Base-by-base conservation (phyloP, 192 early-diverging fungal genomes). In the Phycomyces nitens region DNA sequence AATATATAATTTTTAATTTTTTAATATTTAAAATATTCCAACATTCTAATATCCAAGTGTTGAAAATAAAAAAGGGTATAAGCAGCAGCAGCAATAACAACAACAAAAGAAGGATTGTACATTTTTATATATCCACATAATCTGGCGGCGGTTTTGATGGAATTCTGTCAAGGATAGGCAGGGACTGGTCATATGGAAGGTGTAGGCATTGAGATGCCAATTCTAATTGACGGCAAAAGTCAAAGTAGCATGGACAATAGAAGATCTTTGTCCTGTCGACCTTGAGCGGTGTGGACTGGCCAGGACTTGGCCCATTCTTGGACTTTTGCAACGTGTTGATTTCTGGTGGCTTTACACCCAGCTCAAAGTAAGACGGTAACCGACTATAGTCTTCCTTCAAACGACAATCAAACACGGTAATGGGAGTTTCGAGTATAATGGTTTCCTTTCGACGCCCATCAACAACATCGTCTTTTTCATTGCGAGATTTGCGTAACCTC, bases 71-170 rank as follows among this genome's bases (percentile, higher is more conserved):
- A 34, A 7, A 34, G 29, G 29, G 29, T 34, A 34, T 34, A 34
- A n/a, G n/a, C n/a, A n/a, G n/a, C n/a, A n/a, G n/a, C n/a, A n/a
- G n/a, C n/a, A n/a, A n/a, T n/a, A n/a, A n/a, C n/a, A n/a, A n/a
- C n/a, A n/a, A n/a, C n/a, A n/a, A n/a, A n/a, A 60, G 18, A 27
- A 47, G 44, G 18, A 44, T 44, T 10, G 29, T n/a, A 9, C 16
- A 50, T 18, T 64, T 38, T 26, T 16, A 6, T 8, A 27, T 54
- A 52, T 56, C 54, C 18, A 43, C 38, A 69, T 69, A 69, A 58
- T 69, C 68, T 1, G 68, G 68, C 16, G 68, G 68, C n/a, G 68
- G 68, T 41, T 49, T 69, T 22, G 68, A 62, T 18, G 68, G 68
- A 20, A 63, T 27, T 49, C 26, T 62, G 16, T 58, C 60, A 18